Base-by-base conservation (phyloP, 768 basidiomycete species). In the Amanita subjunquillea region DNA sequence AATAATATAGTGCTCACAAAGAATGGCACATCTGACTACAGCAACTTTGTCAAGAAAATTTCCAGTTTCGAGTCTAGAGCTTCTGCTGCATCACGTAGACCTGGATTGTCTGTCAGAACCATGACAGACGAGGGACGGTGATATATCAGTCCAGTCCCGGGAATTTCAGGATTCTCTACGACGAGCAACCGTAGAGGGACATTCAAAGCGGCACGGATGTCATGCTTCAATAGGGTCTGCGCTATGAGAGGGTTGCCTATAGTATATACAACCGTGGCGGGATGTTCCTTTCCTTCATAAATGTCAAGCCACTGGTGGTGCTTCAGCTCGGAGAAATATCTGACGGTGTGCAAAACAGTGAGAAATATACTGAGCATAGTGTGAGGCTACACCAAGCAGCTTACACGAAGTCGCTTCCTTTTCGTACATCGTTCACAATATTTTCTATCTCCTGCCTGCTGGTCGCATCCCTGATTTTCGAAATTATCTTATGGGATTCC, bases 201-300 rank as follows among this genome's bases (percentile, higher is more conserved):
- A 59, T 73, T 65, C 23, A 67, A 62, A 2, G 66, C 74, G 0
- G 68, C 72, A 13, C 62, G 62, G 40, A 71, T 57, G 53, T 78
- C 75, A 54, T 68, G 59, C 51, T 63, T 57, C 48, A 79, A 50
- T 56, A 80, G 70, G 2, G 59, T 61, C 52, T 75, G 70, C 0
- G 77, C 79, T 43, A 76, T 63, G 46, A 76, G 61, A 2, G 79
- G 79, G 60, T 79, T 79, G 15, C 78, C 78, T 51, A 78, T 65
- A 27, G 66, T 70, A 62, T 80, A 80, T 10, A 73, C 59, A 39
- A 67, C 57, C 1, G 70, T 63, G 29, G 57, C 58, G 20, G 71
- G 70, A 39, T 65, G 62, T 13, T 44, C 52, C 30, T 56, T 59
- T 17, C 58, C 62, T 32, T 59, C 54, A 57, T 66, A 70, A 29